These are phyloP conservation scores for Glomus cerebriforme DNA, from an alignment of 192 early-diverging fungal species.

Conservation along the genomic window DNA sequence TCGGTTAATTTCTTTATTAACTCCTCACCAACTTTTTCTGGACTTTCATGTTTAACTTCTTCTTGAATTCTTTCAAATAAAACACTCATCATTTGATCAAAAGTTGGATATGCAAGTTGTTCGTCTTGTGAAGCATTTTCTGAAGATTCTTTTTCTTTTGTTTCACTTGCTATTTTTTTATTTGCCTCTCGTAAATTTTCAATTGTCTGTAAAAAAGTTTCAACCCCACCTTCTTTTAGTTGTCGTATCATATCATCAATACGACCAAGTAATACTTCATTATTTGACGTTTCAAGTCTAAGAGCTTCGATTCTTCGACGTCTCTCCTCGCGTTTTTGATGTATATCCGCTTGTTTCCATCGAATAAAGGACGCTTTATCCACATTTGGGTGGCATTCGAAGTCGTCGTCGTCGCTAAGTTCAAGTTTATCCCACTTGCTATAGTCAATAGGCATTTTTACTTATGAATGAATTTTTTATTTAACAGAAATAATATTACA, in stretches of 20 bases:
- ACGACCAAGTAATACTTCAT: conserved; percentile 30
- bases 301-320: conserved; percentile 60
- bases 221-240: conserved; percentile 29
- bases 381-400: conserved; percentile 94
- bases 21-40: conserved; percentile 34
- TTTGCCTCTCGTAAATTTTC: conserved; percentile 20
- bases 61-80: conserved; percentile 40
- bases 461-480: neutral
- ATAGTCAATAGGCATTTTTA: conserved; percentile 70
- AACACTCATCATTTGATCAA: conserved; percentile 31
- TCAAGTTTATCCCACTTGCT: conserved; percentile 97
- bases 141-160: neutral
- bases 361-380: conserved; percentile 89
- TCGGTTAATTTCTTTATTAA: conserved; percentile 42
- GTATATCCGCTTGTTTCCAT: conserved; percentile 89
- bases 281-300: conserved; percentile 35
- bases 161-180: neutral
- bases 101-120: neutral
- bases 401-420: conserved; percentile 95
- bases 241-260: conserved; percentile 32
- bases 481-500: no score
- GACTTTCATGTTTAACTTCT: conserved; percentile 48
- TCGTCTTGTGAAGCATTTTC: neutral
- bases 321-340: conserved; percentile 80
- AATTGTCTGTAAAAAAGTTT: conserved; percentile 25